Base-by-base conservation (phyloP, 495 filamentous ascomycete species). In the Podospora pseudocomata region DNA sequence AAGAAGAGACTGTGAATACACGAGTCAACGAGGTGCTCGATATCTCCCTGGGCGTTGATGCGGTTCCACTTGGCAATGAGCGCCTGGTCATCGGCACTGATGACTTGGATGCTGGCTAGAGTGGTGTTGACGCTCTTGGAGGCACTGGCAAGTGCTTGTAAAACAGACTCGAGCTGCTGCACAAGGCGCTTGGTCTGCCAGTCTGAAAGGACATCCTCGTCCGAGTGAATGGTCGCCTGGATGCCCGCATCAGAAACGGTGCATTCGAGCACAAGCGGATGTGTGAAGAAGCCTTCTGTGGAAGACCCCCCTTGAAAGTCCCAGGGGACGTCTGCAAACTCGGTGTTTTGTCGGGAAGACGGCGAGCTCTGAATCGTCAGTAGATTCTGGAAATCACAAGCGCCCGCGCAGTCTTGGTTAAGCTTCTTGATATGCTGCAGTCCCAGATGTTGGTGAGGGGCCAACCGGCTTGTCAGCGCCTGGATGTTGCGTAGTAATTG, bases 401-500 rank as follows among this genome's bases (percentile, higher is more conserved):
- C 77, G 4, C 64, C 70, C 11, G 67, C 65, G 4, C 75, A 70
- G 15, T 81, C 75, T 4, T 57, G 30, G 44, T 72, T 68, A 2
- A 82, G 64, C 26, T 65, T 71, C 27, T 73, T 72, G 53, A 84
- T 79, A 55, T 78, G 75, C 64, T 83, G 81, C 6, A 87, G 68
- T 9, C 84, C 84, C 13, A 74, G 64, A 30, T 85, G 83, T 63
- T 86, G 79, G 64, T 78, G 81, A 3, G 76, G 64, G 23, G 80
- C 80, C 67, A 83, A 78, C 6, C 76, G 72, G 20, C 68, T 71
- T 15, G 67, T 71, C 67, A 80, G 74, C 5, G 62, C 34, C 56
- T 85, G 83, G 1, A 85, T 32, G 5, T 39, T 39, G 1, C 61
- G n/a, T 44, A 78, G 59, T 27, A 75, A 76, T 1, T 59, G 57